Conservation (phyloP, 2,329 filamentous ascomycete species). For the Fusarium pseudograminearum region DNA sequence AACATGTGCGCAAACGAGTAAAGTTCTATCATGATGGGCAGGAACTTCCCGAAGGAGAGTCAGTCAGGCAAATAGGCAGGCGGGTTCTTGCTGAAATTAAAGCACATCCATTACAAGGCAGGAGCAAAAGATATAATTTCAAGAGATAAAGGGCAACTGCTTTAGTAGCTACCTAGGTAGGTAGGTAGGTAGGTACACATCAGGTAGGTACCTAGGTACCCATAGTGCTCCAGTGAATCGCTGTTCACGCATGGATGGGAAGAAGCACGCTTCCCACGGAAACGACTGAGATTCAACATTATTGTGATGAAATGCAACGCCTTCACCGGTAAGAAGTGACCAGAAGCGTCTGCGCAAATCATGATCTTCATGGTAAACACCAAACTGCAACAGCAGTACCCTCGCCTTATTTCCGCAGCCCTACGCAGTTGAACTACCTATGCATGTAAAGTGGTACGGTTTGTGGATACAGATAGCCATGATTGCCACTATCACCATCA, state of each 20-base stretch:
- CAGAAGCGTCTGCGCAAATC: neutral
- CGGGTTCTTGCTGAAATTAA: neutral
- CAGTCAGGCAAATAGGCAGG: neutral
- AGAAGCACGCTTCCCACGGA: neutral
- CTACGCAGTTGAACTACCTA: neutral
- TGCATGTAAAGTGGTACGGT: neutral
- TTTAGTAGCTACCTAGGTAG: no score
- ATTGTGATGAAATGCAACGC: neutral
- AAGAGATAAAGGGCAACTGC: neutral
- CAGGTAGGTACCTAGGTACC: neutral
- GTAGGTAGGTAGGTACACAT: no score
- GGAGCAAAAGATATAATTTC: neutral
- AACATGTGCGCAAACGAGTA: slow-evolving; percentile 9
- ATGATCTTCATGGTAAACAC: neutral
- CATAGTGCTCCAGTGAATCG: neutral
- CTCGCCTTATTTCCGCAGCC: neutral
- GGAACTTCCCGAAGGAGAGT: neutral
- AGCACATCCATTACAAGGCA: neutral
- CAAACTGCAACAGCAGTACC: no score
- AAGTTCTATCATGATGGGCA: slow-evolving; percentile 22
- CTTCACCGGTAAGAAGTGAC: neutral
- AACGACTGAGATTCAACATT: neutral
- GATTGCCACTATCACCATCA: no score
- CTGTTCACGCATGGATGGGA: neutral
- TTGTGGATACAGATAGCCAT: neutral